These are phyloP conservation scores for Biancaea sappan DNA, from an alignment of 306 rosid genomes.

Conservation along the genomic window DNA sequence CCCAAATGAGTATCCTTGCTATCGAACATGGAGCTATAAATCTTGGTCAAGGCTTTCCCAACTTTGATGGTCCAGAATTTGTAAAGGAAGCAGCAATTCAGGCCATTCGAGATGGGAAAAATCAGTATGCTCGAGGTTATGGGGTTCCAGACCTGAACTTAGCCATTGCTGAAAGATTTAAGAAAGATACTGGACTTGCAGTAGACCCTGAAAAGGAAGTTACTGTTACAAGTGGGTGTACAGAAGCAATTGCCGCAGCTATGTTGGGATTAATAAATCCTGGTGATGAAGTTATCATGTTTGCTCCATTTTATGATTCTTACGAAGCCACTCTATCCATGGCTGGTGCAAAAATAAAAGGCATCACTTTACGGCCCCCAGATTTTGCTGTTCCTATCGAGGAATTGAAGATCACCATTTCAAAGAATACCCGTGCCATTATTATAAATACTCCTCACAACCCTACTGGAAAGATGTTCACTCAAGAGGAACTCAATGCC, in stretches of 20 bases:
- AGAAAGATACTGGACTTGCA: conserved; percentile 72
- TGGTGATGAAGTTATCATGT: conserved; percentile 88
- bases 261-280: conserved; percentile 86
- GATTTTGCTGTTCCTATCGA: conserved; percentile 72
- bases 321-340: conserved; percentile 89
- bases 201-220: conserved; percentile 89
- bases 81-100: conserved; percentile 94
- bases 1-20: conserved; percentile 89
- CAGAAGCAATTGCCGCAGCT: conserved; percentile 95
- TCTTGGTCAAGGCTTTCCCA: conserved; percentile 97
- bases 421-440: conserved; percentile 80
- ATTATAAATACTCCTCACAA: conserved; percentile 80
- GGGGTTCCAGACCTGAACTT: conserved; percentile 82
- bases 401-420: conserved; percentile 64
- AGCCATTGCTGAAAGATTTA: conserved; percentile 83
- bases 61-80: conserved; percentile 93
- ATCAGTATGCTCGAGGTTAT: conserved; percentile 86
- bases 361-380: conserved; percentile 77
- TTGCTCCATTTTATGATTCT: conserved; percentile 90
- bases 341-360: conserved; percentile 83
- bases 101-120: conserved; percentile 83
- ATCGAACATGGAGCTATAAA: conserved; percentile 82
- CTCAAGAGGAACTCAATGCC: conserved; percentile 60
- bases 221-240: conserved; percentile 86
- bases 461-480: conserved; percentile 93